Percentiles rank a stretch among this genome's conserved stretches.
Conservation (phyloP, 768 basidiomycete species). For the Hydnum rufescens region DNA sequence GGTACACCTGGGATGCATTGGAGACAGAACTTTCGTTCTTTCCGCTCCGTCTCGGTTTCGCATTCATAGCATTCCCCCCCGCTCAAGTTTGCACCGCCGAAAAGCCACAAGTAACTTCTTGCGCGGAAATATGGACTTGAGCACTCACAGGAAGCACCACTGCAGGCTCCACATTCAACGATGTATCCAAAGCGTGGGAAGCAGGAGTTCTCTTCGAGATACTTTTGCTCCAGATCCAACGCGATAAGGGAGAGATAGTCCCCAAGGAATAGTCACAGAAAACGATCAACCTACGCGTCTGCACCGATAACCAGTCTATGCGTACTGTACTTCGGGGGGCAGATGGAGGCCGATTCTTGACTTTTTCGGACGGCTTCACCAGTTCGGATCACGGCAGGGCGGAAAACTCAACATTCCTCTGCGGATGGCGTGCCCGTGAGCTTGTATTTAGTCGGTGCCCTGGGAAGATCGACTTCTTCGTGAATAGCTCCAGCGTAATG, state of each 20-base stretch:
- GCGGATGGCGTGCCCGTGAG: slow-evolving; percentile 76
- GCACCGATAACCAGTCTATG: no score
- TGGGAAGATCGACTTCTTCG: slow-evolving; percentile 92
- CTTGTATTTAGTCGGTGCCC: slow-evolving; percentile 82
- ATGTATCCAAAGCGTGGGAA: slow-evolving; percentile 51
- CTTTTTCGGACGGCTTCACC: slow-evolving; percentile 66
- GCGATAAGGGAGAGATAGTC: slow-evolving; percentile 79
- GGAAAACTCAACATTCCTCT: slow-evolving; percentile 62
- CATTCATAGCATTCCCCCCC: slow-evolving; percentile 98
- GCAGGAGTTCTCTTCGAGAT: slow-evolving; percentile 66
- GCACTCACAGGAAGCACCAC: slow-evolving; percentile 39
- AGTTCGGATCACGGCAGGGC: slow-evolving; percentile 96
- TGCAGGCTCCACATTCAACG: slow-evolving; percentile 53
- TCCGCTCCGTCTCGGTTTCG: slow-evolving; percentile 78
- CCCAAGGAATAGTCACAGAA: background rate
- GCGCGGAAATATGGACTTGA: no score
- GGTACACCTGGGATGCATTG: no score
- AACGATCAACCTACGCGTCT: no score
- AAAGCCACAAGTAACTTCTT: background rate
- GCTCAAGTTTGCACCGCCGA: slow-evolving; percentile 60
- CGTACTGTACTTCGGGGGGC: slow-evolving; percentile 87
- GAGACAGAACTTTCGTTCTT: slow-evolving; percentile 40
- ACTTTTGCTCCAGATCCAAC: slow-evolving; percentile 65
- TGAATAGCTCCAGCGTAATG: slow-evolving; percentile 95
- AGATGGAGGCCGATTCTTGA: slow-evolving; percentile 59